Base-by-base conservation (phyloP, 2,329 filamentous ascomycete genomes). In the Aspergillus fumigatiaffinis region DNA sequence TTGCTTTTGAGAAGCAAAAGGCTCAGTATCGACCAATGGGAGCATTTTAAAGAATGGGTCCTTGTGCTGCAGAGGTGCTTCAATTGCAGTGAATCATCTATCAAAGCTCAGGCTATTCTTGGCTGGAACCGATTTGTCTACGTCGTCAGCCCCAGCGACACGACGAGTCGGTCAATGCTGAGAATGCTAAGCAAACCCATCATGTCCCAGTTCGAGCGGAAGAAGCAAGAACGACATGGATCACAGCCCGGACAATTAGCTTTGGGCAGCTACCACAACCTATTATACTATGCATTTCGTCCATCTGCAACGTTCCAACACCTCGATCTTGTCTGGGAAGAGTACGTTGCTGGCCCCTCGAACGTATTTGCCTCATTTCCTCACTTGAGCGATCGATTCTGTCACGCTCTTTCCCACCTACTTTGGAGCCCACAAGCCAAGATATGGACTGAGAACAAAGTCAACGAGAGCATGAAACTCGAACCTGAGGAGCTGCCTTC, bases 71-170 rank as follows among this genome's bases (percentile, higher is more conserved):
- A 96, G 66, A 82, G 82, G 60, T 94, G 91, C 67, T 91, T 97
- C 74, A 96, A 96, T 69, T 88, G 86, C 63, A 83, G 84, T 53
- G 91, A 96, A 61, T 76, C 82, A 3, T 77, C 82, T 48, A 89
- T 87, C 48, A 91, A 88, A 65, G 80, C 85, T 14, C 87, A 95
- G 66, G 90, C 92, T 23, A 91, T 93, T 66, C 78, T 87, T 55
- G 92, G 92, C 0, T 97, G 93, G 90, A 91, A 90, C 65, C 87
- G 90, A 53, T 85, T 97, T 48, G 84, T 94, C 21, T 96, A 88
- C 69, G 84, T 87, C 6, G 81, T 91, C 17, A 83, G 87, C 54
- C 82, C 87, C 0, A 86, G 88, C 62, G 81, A 85, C 21, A 76
- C 79, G 2, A 85, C 82, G 0, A 72, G 78, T 4, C 76, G 76